A percentile compares a stretch with the other conserved stretches of the same genome.
Evolutionary conservation across 2,329 filamentous ascomycete species (phyloP).

Genomic region (Rhexocercosporidium sp.): DNA sequence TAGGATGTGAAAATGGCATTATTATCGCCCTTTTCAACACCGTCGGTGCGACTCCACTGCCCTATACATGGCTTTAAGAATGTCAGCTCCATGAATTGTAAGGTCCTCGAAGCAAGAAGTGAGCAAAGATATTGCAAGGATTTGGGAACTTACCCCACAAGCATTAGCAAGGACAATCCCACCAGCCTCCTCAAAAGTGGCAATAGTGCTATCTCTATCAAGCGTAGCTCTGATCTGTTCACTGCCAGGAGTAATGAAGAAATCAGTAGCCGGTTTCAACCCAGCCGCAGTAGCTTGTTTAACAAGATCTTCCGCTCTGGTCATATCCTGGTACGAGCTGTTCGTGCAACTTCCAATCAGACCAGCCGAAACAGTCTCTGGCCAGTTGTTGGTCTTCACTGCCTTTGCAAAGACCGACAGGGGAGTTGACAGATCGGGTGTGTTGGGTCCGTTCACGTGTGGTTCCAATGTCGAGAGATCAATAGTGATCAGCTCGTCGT

Average conservation of each 20-base stretch:
- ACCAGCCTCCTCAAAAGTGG: constrained; percentile 84
- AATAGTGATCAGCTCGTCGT: constrained; percentile 90
- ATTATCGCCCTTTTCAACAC: constrained; percentile 78
- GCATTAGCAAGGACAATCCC: constrained; percentile 93
- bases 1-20: constrained; percentile 98
- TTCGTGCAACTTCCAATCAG: constrained; percentile 99
- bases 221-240: constrained; percentile 97
- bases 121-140: neutral
- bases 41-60: constrained; percentile 93
- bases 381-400: constrained; percentile 87
- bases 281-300: constrained; percentile 91
- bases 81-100: neutral
- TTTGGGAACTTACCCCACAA: constrained; percentile 63
- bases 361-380: constrained; percentile 86
- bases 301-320: constrained; percentile 88
- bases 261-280: constrained; percentile 84
- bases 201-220: constrained; percentile 84
- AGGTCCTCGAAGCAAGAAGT: neutral
- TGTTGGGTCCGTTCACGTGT: constrained; percentile 96
- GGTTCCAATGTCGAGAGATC: constrained; percentile 90
- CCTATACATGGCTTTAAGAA: constrained; percentile 68
- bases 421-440: constrained; percentile 91
- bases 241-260: constrained; percentile 95
- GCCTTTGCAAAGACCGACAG: constrained; percentile 87
- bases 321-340: constrained; percentile 99